These are phyloP conservation scores for Dichotomopilus funicola DNA, from an alignment of 2,329 filamentous ascomycete species.

Conservation along the genomic window DNA sequence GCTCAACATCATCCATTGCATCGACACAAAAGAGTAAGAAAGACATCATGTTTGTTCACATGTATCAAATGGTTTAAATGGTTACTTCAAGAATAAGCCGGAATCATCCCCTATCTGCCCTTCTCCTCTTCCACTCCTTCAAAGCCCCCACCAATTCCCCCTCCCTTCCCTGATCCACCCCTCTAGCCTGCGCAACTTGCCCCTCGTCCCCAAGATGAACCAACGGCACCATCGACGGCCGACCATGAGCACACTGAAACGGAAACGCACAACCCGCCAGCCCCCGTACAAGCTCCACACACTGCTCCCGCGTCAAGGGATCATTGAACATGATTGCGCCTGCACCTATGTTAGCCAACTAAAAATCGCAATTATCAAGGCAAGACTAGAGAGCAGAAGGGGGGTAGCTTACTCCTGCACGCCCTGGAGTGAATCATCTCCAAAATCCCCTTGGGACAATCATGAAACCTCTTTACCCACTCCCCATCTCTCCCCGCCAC, in stretches of 20 bases:
- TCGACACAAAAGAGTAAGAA: too few relatives aligned
- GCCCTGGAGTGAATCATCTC: slow-evolving; percentile 71
- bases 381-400: not conserved
- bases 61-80: too few relatives aligned
- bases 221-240: slow-evolving; percentile 59
- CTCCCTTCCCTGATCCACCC: not conserved
- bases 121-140: slow-evolving; percentile 8
- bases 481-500: slow-evolving; percentile 17
- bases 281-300: slow-evolving; percentile 47
- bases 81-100: too few relatives aligned
- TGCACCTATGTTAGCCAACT: slow-evolving; percentile 18
- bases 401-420: slow-evolving; percentile 54
- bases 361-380: not conserved
- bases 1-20: too few relatives aligned
- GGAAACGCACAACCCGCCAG: slow-evolving; percentile 64
- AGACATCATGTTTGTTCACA: not conserved
- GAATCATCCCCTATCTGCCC: too few relatives aligned
- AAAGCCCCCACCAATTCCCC: slow-evolving; percentile 10
- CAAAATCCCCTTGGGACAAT: slow-evolving; percentile 68
- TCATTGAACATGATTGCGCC: slow-evolving; percentile 84
- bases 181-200: not conserved
- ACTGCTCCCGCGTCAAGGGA: slow-evolving; percentile 50
- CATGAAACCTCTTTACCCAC: slow-evolving; percentile 59
- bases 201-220: slow-evolving; percentile 39
- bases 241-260: slow-evolving; percentile 78